Base-by-base conservation (phyloP, 805 yeast species). In the Spathaspora arborariae region DNA sequence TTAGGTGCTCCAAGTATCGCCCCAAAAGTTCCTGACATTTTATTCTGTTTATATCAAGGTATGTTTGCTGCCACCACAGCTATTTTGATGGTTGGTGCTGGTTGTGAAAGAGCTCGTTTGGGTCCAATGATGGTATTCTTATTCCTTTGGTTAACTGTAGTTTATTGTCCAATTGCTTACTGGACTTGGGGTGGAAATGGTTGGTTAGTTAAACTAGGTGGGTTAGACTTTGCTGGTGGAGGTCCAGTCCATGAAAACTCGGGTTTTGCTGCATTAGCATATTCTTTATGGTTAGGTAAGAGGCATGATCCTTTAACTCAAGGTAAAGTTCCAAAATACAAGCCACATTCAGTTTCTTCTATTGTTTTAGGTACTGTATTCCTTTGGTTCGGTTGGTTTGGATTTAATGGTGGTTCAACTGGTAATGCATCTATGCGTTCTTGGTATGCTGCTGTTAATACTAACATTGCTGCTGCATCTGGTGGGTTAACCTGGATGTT, bases 311-410 rank as follows among this genome's bases (percentile, higher is more conserved):
- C 88, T 40, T 76, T 82, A 46, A 75, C 90, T 24, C 73, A 75
- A 38, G 76, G 78, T 45, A 81, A 82, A 53, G 75, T 88, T 55
- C 97, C 97, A 52, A 85, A 85, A 64, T 91, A 90, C 74, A 88
- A 82, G 70, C 98, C 99, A 36, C 97, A 92, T 65, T 85, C 94
- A 19, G 96, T 92, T 34, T 80, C 96, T 7, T 80, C 90, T 41
- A 88, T 90, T 48, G 97, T 91, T 15, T 70, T 94, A 48, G 99
- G 99, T 46, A 90, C 97, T 18, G 85, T 88, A 10, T 87, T 94
- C 74, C 79, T 94, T 57, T 92, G 97, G 97, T 90, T 94, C 59
- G 99, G 98, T 33, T 94, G 99, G 99, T 90, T 90, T 61, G 97
- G 97, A 36, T 94, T 94, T 82, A 94, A 94, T 78, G 97, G 97